Evolutionary conservation across 345 rosid species (phyloP).

Genomic region (Salix brachista): DNA sequence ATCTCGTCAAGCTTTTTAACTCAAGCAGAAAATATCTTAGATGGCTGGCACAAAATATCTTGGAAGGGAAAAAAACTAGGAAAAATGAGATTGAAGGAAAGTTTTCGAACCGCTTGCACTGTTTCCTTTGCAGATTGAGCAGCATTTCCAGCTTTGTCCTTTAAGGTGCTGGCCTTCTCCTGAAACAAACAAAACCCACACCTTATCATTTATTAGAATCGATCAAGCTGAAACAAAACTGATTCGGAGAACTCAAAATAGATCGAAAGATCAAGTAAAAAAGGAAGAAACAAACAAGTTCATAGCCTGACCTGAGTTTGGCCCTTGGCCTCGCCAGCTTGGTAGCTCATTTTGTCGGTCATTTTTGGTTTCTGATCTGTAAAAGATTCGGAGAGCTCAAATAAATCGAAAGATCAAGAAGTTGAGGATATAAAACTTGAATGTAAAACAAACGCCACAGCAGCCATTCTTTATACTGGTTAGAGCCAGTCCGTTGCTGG

Average conservation of each 20-base stretch:
- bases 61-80: not conserved
- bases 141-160: conserved; percentile 51
- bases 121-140: conserved; percentile 67
- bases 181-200: conserved; percentile 10
- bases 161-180: conserved; percentile 57
- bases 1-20: no score
- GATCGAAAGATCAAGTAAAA: no score
- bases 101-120: conserved; percentile 40
- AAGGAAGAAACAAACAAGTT: no score
- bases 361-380: not conserved
- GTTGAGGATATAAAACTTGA: no score
- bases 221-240: no score
- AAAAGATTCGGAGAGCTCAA: not conserved
- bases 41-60: no score
- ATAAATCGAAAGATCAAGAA: not conserved
- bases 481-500: not conserved
- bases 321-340: conserved; percentile 57
- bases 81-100: not conserved
- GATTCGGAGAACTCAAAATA: no score
- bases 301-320: conserved; percentile 38
- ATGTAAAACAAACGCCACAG: no score
- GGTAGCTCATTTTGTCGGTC: conserved; percentile 32
- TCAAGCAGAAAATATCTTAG: no score
- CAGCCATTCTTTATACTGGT: conserved; percentile 9
- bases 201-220: not conserved